Conservation (phyloP, 2,329 filamentous ascomycete genomes). For the Cladophialophora exuberans region DNA sequence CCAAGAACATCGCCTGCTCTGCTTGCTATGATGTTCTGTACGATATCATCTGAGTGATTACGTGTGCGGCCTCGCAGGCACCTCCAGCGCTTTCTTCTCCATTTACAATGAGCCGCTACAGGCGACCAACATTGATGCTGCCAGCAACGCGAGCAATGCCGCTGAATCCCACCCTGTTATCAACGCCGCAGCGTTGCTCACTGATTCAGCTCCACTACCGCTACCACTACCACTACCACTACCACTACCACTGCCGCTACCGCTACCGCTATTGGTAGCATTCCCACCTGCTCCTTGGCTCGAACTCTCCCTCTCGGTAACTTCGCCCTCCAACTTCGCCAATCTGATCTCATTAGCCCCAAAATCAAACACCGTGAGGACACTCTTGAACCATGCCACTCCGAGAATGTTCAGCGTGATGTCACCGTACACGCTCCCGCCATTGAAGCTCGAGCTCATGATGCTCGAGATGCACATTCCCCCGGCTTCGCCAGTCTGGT, state of each 20-base stretch:
- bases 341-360: slow-evolving; percentile 37
- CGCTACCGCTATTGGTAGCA: background rate
- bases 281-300: background rate
- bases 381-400: slow-evolving; percentile 54
- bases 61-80: too few relatives aligned
- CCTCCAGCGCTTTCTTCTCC: too few relatives aligned
- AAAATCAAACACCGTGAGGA: slow-evolving; percentile 56
- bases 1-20: too few relatives aligned
- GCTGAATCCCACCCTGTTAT: background rate
- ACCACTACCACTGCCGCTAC: background rate
- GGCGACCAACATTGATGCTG: too few relatives aligned
- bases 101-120: too few relatives aligned
- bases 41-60: too few relatives aligned
- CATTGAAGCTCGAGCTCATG: slow-evolving; percentile 28
- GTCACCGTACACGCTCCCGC: slow-evolving; percentile 6
- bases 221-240: background rate
- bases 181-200: background rate
- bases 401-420: slow-evolving; percentile 41
- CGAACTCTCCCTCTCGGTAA: background rate
- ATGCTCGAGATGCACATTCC: slow-evolving; percentile 26
- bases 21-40: too few relatives aligned
- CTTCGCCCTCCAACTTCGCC: slow-evolving; percentile 14
- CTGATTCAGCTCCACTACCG: background rate
- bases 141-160: background rate
- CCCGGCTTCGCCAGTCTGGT: slow-evolving; percentile 31